Evolutionary conservation across 257 asterid genomes (phyloP).

Genomic region (Solanum bulbocastanum): DNA sequence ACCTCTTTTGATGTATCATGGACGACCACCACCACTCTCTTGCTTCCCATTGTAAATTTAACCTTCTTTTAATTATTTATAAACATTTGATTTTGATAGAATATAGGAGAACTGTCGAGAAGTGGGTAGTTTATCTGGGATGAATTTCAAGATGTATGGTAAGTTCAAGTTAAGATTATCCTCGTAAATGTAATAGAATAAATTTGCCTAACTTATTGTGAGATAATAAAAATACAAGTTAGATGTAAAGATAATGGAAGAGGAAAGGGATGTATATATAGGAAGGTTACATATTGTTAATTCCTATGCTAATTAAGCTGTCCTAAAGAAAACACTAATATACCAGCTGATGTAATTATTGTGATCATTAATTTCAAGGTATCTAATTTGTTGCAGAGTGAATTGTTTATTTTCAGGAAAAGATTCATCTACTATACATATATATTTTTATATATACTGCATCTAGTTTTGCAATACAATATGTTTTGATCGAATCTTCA

Average conservation of each 20-base stretch:
- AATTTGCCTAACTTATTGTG: too few species aligned
- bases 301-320: not conserved
- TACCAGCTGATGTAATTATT: not conserved
- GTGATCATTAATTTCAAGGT: not conserved
- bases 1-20: constrained; percentile 29
- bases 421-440: not conserved
- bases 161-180: not conserved
- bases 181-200: rapidly evolving
- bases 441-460: not conserved
- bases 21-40: constrained; percentile 34
- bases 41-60: constrained; percentile 2
- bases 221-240: not conserved
- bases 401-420: not conserved
- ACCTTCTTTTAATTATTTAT: not conserved
- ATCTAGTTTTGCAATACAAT: not conserved
- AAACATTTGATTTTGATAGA: not conserved
- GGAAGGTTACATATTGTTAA: not conserved
- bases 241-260: not conserved
- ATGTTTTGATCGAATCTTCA: not conserved
- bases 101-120: not conserved
- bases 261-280: not conserved
- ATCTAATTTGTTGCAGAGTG: not conserved
- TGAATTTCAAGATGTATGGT: not conserved
- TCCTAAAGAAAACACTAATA: not conserved
- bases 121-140: too few species aligned